Evolutionary conservation across 257 asterid species (phyloP).

Genomic region (Rehmannia glutinosa): DNA sequence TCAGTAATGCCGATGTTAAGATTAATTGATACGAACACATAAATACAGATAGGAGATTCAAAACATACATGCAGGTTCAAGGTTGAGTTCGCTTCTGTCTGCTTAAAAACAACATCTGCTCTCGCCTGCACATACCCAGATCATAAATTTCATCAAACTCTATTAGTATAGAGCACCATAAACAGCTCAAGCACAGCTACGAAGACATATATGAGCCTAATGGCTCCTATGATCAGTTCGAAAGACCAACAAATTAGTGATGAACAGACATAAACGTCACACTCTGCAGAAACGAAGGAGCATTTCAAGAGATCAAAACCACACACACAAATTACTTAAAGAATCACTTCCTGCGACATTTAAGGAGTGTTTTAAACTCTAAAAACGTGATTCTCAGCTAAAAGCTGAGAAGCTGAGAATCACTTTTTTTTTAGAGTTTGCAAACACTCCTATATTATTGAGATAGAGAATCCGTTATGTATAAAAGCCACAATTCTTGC

Average conservation of each 20-base stretch:
- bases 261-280: slow-evolving; percentile 3
- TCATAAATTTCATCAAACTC: not conserved
- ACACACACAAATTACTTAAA: not conserved
- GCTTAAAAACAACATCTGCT: slow-evolving; percentile 70
- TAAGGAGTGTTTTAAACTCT: no score
- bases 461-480: no score
- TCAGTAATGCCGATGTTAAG: not conserved
- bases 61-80: slow-evolving; percentile 64
- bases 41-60: not conserved
- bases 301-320: not conserved
- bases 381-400: no score
- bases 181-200: slow-evolving; percentile 8
- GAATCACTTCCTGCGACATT: no score
- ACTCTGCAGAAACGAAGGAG: not conserved
- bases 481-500: no score
- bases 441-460: no score
- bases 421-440: no score
- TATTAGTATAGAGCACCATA: not conserved
- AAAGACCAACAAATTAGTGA: no score
- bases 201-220: not conserved
- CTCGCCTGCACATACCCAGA: slow-evolving; percentile 55
- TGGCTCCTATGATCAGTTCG: not conserved
- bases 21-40: not conserved
- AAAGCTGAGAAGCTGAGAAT: no score
- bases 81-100: slow-evolving; percentile 61